These are phyloP conservation scores for Rhizopus stolonifer DNA, from an alignment of 371 early-diverging fungal genomes.

Conservation along the genomic window DNA sequence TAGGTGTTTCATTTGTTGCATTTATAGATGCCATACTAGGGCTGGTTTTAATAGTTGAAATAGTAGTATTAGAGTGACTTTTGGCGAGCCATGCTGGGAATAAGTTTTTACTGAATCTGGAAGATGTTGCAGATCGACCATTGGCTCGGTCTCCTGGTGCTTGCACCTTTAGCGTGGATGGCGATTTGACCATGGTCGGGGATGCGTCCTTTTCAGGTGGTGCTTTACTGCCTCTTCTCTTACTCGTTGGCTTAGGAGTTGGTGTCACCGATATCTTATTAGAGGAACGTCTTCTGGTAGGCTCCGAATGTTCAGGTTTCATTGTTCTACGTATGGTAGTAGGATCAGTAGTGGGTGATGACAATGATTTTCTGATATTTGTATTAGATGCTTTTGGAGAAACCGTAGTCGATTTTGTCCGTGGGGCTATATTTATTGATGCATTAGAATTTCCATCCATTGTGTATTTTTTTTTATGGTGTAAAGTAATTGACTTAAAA, in stretches of 20 bases:
- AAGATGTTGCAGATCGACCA: slow-evolving; percentile 32
- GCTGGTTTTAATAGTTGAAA: background rate
- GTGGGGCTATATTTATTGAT: background rate
- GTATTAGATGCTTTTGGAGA: background rate
- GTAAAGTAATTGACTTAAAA: too few species aligned
- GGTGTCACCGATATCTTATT: slow-evolving; percentile 5
- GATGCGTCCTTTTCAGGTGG: background rate
- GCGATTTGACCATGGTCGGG: background rate
- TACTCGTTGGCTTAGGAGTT: slow-evolving; percentile 7
- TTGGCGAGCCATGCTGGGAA: slow-evolving; percentile 42
- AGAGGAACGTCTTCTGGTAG: background rate
- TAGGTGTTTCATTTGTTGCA: background rate
- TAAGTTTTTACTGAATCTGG: slow-evolving; percentile 42
- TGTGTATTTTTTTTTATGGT: background rate
- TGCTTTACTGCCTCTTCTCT: background rate
- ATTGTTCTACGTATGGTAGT: background rate
- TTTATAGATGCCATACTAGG: slow-evolving; percentile 4
- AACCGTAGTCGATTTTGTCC: background rate
- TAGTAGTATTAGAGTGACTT: slow-evolving; percentile 15
- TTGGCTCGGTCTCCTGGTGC: slow-evolving; percentile 3
- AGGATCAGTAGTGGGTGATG: slow-evolving; percentile 3
- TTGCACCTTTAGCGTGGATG: background rate
- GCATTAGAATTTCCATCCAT: background rate
- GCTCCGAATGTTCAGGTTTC: background rate
- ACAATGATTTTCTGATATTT: slow-evolving; percentile 4